Base-by-base conservation (phyloP, 1,284 basidiomycete species). In the Cerrena zonata region DNA sequence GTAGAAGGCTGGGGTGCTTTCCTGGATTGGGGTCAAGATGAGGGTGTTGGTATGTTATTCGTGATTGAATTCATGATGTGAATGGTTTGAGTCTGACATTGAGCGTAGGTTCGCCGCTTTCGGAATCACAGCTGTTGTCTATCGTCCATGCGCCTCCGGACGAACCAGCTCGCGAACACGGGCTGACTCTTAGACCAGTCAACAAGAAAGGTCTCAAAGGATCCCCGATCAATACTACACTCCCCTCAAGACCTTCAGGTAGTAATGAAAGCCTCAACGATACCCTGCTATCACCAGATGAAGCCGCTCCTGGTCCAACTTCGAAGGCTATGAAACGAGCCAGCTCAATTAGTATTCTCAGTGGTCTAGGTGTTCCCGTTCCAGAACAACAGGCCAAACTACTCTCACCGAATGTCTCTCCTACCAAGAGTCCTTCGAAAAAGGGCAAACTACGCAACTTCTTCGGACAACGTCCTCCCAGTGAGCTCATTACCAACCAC, bases 401-500 rank as follows among this genome's bases (percentile, higher is more conserved):
- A 7, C 42, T 59, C 30, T 47, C 58, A 51, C 59, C 45, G 15
- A 52, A 58, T 19, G 59, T 55, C 24, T 62, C 60, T 43, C 65
- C 64, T 19, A 63, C 57, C 56, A 80, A 78, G 54, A 59, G 55
- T 49, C 42, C 65, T 5, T 51, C 62, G n/a, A 63, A 65, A 50
- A 82, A 80, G 59, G 72, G 74, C 5, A 89, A 87, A 66, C 73
- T 97, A 54, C 91, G 93, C 69, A 95, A 94, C 76, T 99, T 99
- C 77, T 95, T 97, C 61, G 96, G 95, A 10, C 95, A 98, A 63
- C 88, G 96, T 42, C 96, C 96, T 1, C 94, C 96, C 0, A 92
- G 88, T 65, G 95, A 99, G 67, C 81, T 99, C 58, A 99, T 99
- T 70, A 92, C 94, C 26, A 95, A 80, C n/a, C 94, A 99, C 65